A percentile compares a stretch with the other conserved stretches of the same genome.
Evolutionary conservation across 768 basidiomycete species (phyloP).

Genomic region (Psilocybe cubensis): DNA sequence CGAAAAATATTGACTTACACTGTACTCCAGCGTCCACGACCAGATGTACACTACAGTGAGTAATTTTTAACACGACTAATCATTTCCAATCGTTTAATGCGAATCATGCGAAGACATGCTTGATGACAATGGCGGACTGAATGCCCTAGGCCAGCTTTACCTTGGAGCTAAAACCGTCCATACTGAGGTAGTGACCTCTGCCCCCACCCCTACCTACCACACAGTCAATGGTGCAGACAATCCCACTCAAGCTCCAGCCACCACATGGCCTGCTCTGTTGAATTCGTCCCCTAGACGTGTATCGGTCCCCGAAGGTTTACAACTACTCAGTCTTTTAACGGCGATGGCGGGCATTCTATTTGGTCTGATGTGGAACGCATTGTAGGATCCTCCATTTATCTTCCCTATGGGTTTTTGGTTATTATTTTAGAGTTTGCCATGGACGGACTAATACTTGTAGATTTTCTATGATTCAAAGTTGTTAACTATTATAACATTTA

Average conservation of each 20-base stretch:
- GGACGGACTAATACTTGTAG: slow-evolving; percentile 7
- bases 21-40: slow-evolving; percentile 39
- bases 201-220: slow-evolving; percentile 30
- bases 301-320: not conserved
- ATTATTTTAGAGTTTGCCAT: not conserved
- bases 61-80: not conserved
- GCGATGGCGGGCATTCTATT: slow-evolving; percentile 14
- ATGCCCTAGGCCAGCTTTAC: slow-evolving; percentile 48
- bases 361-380: slow-evolving; percentile 19
- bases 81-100: slow-evolving; percentile 2
- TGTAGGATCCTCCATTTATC: slow-evolving; percentile 6
- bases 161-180: slow-evolving; percentile 48
- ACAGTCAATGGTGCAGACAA: slow-evolving; percentile 40
- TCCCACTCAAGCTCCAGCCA: slow-evolving; percentile 38
- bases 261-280: slow-evolving; percentile 32
- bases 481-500: not conserved
- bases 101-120: slow-evolving; percentile 40
- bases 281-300: slow-evolving; percentile 21
- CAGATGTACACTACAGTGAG: slow-evolving; percentile 46
- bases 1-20: slow-evolving; percentile 1
- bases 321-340: slow-evolving; percentile 8
- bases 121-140: slow-evolving; percentile 46
- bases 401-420: slow-evolving; percentile 1
- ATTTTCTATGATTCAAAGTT: not conserved
- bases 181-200: slow-evolving; percentile 33